These are phyloP conservation scores for Stylosanthes scabra DNA, from an alignment of 331 rosid species.

Conservation along the genomic window DNA sequence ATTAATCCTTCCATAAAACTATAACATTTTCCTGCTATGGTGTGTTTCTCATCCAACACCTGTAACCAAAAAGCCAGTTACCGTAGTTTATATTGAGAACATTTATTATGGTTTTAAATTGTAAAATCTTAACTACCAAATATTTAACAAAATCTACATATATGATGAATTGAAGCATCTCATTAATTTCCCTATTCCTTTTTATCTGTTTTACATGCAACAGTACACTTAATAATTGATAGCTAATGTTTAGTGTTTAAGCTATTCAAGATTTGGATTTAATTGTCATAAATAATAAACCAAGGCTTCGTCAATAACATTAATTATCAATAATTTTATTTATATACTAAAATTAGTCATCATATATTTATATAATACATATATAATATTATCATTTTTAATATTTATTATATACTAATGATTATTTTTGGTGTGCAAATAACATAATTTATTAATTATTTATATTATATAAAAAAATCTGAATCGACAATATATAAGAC, in stretches of 20 bases:
- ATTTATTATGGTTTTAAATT: too few relatives aligned
- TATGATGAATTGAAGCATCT: not conserved
- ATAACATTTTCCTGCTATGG: constrained; percentile 49
- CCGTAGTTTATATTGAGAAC: too few relatives aligned
- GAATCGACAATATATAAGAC: not conserved
- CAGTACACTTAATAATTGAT: not conserved
- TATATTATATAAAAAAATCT: too few relatives aligned
- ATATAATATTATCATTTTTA: too few relatives aligned
- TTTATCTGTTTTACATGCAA: not conserved
- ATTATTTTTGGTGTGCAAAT: too few relatives aligned
- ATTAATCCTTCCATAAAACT: too few relatives aligned
- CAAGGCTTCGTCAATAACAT: not conserved
- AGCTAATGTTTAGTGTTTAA: not conserved
- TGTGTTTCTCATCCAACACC: constrained; percentile 21
- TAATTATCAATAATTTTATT: too few relatives aligned
- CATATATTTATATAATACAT: not conserved
- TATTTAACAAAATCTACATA: not conserved
- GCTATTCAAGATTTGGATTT: not conserved
- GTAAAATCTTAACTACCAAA: too few relatives aligned
- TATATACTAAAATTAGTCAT: too few relatives aligned
- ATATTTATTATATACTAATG: not conserved
- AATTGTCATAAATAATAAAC: not conserved
- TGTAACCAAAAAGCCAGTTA: constrained; percentile 13
- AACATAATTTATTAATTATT: too few relatives aligned
- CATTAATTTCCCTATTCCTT: not conserved